Evolutionary conservation across 2,329 filamentous ascomycete genomes (phyloP).

Genomic region (Hawksworthiomyces lignivorus): DNA sequence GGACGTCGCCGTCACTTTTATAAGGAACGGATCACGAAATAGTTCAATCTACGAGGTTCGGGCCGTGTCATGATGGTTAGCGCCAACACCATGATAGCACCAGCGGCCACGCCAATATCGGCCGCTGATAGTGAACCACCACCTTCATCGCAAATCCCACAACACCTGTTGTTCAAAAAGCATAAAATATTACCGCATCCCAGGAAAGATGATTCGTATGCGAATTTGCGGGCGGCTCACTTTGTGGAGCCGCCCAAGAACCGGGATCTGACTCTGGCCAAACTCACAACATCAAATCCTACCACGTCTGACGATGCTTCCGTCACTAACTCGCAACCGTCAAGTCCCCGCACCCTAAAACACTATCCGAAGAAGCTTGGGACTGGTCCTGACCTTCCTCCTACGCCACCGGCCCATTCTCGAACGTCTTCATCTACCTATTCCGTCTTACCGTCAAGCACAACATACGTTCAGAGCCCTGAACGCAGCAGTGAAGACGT

Average conservation of each 20-base stretch:
- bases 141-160: background rate
- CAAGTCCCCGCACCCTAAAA: conserved; percentile 32
- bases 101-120: background rate
- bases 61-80: conserved; percentile 9
- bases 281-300: background rate
- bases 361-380: conserved; percentile 35
- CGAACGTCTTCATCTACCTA: conserved; percentile 48
- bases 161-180: conserved; percentile 24
- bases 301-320: conserved; percentile 16
- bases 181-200: conserved; percentile 33
- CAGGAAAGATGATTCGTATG: conserved; percentile 19
- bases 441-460: conserved; percentile 35
- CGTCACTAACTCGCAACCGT: conserved; percentile 24
- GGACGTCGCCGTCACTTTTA: conserved; percentile 1
- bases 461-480: conserved; percentile 30
- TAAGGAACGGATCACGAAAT: background rate
- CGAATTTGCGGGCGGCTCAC: conserved; percentile 8
- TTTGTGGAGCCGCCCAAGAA: conserved; percentile 13
- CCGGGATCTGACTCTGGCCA: conserved; percentile 13
- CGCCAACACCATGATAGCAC: conserved; percentile 8
- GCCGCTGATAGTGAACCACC: conserved; percentile 1
- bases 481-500: conserved; percentile 31
- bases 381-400: conserved; percentile 45
- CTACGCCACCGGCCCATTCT: conserved; percentile 56
- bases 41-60: conserved; percentile 6